These are phyloP conservation scores for Petunia hybrid DNA, from an alignment of 305 asterid species.

Conservation along the genomic window DNA sequence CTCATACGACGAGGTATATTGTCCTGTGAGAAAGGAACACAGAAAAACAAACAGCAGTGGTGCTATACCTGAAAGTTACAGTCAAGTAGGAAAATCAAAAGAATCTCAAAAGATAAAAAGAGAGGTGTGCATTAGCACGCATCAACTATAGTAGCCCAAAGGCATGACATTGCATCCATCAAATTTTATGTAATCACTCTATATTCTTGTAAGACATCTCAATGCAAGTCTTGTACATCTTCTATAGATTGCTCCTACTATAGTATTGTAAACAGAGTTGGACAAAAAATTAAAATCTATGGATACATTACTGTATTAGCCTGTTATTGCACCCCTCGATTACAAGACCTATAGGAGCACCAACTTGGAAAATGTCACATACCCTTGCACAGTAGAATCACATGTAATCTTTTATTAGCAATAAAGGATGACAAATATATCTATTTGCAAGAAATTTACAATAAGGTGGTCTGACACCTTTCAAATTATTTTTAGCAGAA, in stretches of 20 bases:
- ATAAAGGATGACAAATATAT: constrained; percentile 23
- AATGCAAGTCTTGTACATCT: neutral
- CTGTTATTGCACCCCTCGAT: neutral
- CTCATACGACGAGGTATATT: neutral
- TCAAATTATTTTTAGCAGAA: neutral
- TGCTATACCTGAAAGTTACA: constrained; percentile 13
- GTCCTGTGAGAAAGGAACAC: neutral
- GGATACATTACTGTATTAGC: neutral
- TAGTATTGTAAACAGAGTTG: neutral
- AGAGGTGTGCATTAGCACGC: constrained; percentile 5
- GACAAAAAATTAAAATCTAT: neutral
- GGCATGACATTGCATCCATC: neutral
- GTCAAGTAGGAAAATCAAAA: constrained; percentile 6
- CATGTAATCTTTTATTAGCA: neutral
- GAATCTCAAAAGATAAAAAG: neutral
- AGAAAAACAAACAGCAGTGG: neutral
- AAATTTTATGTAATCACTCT: neutral
- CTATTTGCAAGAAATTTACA: neutral
- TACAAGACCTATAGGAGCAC: constrained; percentile 6
- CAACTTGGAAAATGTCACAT: constrained; percentile 8
- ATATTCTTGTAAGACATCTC: neutral
- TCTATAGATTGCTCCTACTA: neutral
- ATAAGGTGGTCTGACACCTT: neutral
- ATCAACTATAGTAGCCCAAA: neutral
- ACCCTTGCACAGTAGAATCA: constrained; percentile 13